A percentile compares a stretch with the other conserved stretches of the same genome.
These are phyloP conservation scores for Mucor saturninus DNA, from an alignment of 371 early-diverging fungal genomes.

Conservation along the genomic window DNA sequence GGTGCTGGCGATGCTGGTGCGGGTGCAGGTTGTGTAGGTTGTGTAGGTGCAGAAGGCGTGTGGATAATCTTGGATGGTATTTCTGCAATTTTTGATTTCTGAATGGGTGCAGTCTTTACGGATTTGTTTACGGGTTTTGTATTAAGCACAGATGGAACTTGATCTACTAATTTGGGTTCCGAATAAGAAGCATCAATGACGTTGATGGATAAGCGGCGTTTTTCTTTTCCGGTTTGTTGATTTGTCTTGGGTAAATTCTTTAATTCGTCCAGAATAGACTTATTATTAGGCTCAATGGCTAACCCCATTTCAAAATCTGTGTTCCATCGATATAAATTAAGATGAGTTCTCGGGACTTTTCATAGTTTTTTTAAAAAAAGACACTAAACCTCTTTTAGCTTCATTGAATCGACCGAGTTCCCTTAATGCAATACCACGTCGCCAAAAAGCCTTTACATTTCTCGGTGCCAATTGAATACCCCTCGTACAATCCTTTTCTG, in stretches of 20 bases:
- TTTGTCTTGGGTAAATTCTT: slow-evolving; percentile 36
- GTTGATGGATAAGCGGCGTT: slow-evolving; percentile 31
- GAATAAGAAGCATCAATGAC: slow-evolving; percentile 34
- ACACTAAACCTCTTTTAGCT: slow-evolving; percentile 59
- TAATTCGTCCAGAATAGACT: slow-evolving; percentile 67
- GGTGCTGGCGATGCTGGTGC: not conserved
- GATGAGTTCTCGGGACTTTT: not conserved
- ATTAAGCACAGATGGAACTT: not conserved
- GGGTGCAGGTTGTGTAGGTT: not conserved
- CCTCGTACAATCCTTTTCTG: slow-evolving; percentile 74
- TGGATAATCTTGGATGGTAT: not conserved
- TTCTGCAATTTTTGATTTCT: not conserved
- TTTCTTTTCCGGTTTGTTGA: slow-evolving; percentile 1
- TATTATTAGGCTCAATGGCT: slow-evolving; percentile 73
- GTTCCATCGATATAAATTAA: not conserved
- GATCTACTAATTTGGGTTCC: not conserved
- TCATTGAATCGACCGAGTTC: slow-evolving; percentile 61
- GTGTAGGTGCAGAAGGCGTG: not conserved
- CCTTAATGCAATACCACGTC: slow-evolving; percentile 75
- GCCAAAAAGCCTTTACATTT: slow-evolving; percentile 83
- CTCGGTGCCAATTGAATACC: slow-evolving; percentile 69
- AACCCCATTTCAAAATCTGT: slow-evolving; percentile 69
- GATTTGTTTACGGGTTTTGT: not conserved
- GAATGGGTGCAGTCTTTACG: not conserved
- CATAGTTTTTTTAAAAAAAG: not conserved